A percentile compares a stretch with the other conserved stretches of the same genome.
phyloP scores from a whole-genome alignment of 805 yeast genomes.

The Peterozyma xylosa region DNA sequence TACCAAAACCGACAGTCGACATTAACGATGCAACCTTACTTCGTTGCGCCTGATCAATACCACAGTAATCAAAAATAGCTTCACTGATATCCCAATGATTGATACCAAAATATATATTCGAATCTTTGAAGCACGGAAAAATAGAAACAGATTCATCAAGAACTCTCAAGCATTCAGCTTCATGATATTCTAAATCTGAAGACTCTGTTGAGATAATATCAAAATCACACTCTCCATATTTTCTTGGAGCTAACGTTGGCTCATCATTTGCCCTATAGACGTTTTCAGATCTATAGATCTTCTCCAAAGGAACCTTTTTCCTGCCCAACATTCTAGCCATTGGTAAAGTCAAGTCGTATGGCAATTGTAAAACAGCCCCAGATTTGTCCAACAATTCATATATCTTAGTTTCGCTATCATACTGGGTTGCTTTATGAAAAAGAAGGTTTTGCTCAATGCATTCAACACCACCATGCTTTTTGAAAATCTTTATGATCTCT shows the following conservation, averaged over 20 bases:
- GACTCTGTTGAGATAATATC: slow-evolving; percentile 54
- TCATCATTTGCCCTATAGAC: slow-evolving; percentile 68
- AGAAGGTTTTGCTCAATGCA: slow-evolving; percentile 45
- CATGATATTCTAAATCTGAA: slow-evolving; percentile 47
- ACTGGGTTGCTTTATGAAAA: slow-evolving; percentile 77
- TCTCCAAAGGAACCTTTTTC: slow-evolving; percentile 38
- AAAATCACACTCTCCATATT: slow-evolving; percentile 78
- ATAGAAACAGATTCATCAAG: slow-evolving; percentile 62
- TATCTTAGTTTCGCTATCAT: slow-evolving; percentile 53
- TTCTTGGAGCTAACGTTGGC: slow-evolving; percentile 65
- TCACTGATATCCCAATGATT: slow-evolving; percentile 81
- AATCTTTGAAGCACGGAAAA: slow-evolving; percentile 59
- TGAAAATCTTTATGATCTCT: slow-evolving; percentile 56
- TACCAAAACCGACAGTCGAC: slow-evolving; percentile 71
- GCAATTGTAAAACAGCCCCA: slow-evolving; percentile 83
- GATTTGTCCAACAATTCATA: slow-evolving; percentile 78
- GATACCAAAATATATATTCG: slow-evolving; percentile 52
- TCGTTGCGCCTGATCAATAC: slow-evolving; percentile 68
- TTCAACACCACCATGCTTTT: slow-evolving; percentile 82
- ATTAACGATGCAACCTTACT: slow-evolving; percentile 60
- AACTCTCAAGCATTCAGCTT: slow-evolving; percentile 84
- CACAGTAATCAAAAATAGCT: slow-evolving; percentile 72
- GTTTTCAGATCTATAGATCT: slow-evolving; percentile 67
- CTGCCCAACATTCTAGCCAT: slow-evolving; percentile 80
- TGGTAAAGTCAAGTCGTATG: slow-evolving; percentile 86